Evolutionary conservation across 1,284 basidiomycete genomes (phyloP).

Genomic region (Trametes versicolor): DNA sequence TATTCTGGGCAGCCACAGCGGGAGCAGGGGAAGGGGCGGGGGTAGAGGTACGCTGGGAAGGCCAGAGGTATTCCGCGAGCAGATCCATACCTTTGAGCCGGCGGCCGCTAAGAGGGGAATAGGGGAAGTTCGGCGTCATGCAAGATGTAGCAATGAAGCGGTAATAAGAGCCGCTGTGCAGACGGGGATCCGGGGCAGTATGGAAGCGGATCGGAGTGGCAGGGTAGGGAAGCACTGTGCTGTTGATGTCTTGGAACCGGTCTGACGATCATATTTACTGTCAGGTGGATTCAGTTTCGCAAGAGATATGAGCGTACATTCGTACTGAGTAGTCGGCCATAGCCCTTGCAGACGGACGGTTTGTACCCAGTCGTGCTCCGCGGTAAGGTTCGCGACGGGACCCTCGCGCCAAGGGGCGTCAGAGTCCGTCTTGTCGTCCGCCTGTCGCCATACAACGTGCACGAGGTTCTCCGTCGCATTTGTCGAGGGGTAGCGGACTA

Average conservation of each 20-base stretch:
- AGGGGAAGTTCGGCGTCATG: slow-evolving; percentile 72
- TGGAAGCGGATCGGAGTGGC: slow-evolving; percentile 63
- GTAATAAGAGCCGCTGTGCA: slow-evolving; percentile 63
- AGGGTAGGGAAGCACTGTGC: slow-evolving; percentile 59
- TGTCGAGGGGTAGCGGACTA: slow-evolving; percentile 62
- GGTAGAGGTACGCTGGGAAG: slow-evolving; percentile 28
- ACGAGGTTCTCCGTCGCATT: slow-evolving; percentile 47
- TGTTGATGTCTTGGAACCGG: slow-evolving; percentile 57
- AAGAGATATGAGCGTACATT: slow-evolving; percentile 62
- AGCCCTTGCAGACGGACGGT: slow-evolving; percentile 66
- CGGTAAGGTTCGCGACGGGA: slow-evolving; percentile 55
- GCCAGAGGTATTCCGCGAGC: slow-evolving; percentile 63
- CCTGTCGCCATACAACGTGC: slow-evolving; percentile 60
- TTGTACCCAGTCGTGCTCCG: slow-evolving; percentile 71
- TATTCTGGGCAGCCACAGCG: neutral
- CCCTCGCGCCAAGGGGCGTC: slow-evolving; percentile 61
- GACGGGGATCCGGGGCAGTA: slow-evolving; percentile 74
- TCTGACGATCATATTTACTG: slow-evolving; percentile 48
- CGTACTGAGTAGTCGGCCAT: slow-evolving; percentile 78
- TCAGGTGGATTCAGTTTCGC: neutral
- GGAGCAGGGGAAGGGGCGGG: slow-evolving; percentile 2
- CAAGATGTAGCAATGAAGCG: slow-evolving; percentile 75
- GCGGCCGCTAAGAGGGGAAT: slow-evolving; percentile 59
- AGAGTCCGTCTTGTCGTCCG: slow-evolving; percentile 31
- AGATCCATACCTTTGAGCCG: slow-evolving; percentile 76